Conservation (phyloP, 2,329 filamentous ascomycete genomes). For the Colletotrichum sp. region DNA sequence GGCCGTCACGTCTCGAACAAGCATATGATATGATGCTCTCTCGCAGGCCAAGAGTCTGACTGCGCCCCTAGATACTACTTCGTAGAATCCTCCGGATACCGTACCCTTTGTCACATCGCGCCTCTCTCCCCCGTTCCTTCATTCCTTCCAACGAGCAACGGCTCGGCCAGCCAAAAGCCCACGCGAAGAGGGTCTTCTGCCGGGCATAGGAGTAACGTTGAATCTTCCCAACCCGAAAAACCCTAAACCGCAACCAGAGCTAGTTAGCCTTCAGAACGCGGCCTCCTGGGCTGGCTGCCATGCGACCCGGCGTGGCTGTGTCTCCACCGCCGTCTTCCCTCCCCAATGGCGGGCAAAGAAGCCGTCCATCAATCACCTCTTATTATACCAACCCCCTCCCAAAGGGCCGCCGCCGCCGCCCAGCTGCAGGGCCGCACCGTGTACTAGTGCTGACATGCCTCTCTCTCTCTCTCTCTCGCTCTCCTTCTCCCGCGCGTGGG, state of each 20-base stretch:
- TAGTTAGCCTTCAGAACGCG: neutral
- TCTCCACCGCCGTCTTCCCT: neutral
- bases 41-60: neutral
- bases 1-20: neutral
- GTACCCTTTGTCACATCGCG: neutral
- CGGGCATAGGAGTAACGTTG: neutral
- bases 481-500: neutral
- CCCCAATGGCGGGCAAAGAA: neutral
- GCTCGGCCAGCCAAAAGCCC: neutral
- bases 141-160: neutral
- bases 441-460: slow-evolving; percentile 19
- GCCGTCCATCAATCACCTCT: neutral
- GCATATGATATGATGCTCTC: neutral
- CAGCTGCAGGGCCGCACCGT: neutral
- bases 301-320: neutral
- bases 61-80: neutral
- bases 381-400: neutral
- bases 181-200: neutral
- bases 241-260: neutral
- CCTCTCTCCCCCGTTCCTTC: neutral
- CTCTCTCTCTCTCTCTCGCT: neutral
- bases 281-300: neutral
- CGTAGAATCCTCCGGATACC: neutral
- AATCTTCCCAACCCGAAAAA: neutral
- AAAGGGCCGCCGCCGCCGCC: neutral